phyloP scores from a whole-genome alignment of 148 eudicot genomes.

The Oxyria digyna region DNA sequence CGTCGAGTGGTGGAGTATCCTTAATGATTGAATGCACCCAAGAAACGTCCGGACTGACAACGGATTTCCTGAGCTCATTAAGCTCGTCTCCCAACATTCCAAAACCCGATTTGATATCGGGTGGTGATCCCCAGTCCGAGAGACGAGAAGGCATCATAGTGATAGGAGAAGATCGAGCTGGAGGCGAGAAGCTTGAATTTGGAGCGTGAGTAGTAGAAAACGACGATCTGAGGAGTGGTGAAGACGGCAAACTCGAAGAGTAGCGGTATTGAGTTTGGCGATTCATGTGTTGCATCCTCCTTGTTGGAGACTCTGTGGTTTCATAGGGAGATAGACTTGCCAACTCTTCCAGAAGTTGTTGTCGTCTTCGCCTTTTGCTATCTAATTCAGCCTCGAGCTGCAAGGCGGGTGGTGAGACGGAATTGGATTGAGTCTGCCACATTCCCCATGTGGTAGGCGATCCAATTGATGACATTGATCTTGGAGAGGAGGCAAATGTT shows the following conservation, averaged over 20 bases:
- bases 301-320: too few species aligned
- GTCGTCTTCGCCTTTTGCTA: too few species aligned
- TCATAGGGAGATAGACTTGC: too few species aligned
- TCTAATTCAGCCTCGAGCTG: constrained; percentile 62
- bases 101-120: constrained; percentile 78
- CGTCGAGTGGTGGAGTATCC: too few species aligned
- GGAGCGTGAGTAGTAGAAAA: too few species aligned
- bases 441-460: constrained; percentile 37
- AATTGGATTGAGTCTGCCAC: too few species aligned
- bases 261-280: too few species aligned
- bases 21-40: constrained; percentile 14
- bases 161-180: constrained; percentile 87
- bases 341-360: too few species aligned
- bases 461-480: constrained; percentile 32
- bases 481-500: constrained; percentile 77
- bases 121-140: constrained; percentile 74
- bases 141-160: constrained; percentile 23
- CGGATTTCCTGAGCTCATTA: constrained; percentile 67
- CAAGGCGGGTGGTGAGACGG: constrained; percentile 61
- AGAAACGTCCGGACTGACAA: constrained; percentile 67
- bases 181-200: too few species aligned
- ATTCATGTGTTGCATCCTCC: too few species aligned
- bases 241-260: too few species aligned
- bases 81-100: constrained; percentile 76
- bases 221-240: too few species aligned